A percentile compares a stretch with the other conserved stretches of the same genome.
Evolutionary conservation across 169 alveolate species (phyloP).

Genomic region (Cryptosporidium felis): DNA sequence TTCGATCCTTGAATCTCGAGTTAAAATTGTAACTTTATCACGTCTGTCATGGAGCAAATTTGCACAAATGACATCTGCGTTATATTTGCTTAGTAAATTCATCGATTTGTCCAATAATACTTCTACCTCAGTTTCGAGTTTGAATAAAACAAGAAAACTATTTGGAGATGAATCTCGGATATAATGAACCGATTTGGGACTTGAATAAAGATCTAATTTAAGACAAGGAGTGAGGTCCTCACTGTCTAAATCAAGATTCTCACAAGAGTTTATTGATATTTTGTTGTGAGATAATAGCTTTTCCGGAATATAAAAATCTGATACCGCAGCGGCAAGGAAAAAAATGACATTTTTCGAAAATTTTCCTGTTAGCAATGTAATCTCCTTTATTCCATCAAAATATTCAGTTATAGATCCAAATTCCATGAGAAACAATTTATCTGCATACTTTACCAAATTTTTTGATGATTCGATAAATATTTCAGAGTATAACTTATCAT

Average conservation of each 20-base stretch:
- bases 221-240: neutral
- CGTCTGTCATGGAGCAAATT: slow-evolving; percentile 75
- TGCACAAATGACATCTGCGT: slow-evolving; percentile 76
- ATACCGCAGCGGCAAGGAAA: slow-evolving; percentile 87
- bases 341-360: slow-evolving; percentile 43
- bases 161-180: slow-evolving; percentile 65
- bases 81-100: slow-evolving; percentile 72
- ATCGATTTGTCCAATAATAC: slow-evolving; percentile 72
- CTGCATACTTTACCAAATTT: slow-evolving; percentile 40
- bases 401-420: slow-evolving; percentile 77
- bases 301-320: slow-evolving; percentile 85
- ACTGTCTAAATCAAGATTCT: slow-evolving; percentile 11
- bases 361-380: slow-evolving; percentile 36
- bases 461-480: slow-evolving; percentile 11
- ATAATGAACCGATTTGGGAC: slow-evolving; percentile 77
- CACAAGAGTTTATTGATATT: slow-evolving; percentile 30
- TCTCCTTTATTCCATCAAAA: slow-evolving; percentile 66
- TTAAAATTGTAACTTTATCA: slow-evolving; percentile 12
- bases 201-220: slow-evolving; percentile 68
- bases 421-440: slow-evolving; percentile 69
- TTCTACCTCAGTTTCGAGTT: slow-evolving; percentile 80
- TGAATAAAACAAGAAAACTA: slow-evolving; percentile 74
- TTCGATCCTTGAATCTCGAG: neutral
- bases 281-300: slow-evolving; percentile 34
- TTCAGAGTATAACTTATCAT: neutral